Evolutionary conservation across 2,329 filamentous ascomycete genomes (phyloP).

Genomic region (Zopfia rhizophila): DNA sequence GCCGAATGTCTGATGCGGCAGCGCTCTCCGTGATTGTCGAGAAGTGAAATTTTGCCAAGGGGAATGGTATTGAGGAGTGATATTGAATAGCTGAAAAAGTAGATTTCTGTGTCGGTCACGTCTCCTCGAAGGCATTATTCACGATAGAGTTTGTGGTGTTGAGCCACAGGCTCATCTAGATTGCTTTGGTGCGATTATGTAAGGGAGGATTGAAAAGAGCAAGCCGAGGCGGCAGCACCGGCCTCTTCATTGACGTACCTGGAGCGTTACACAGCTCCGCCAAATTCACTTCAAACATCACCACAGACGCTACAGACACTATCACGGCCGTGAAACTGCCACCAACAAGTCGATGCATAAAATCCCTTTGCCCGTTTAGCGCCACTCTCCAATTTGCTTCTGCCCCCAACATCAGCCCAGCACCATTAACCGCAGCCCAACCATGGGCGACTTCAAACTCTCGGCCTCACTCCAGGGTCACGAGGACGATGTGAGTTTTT

Average conservation of each 20-base stretch:
- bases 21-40: too few species aligned
- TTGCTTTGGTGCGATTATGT: too few species aligned
- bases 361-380: slow-evolving; percentile 7
- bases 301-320: neutral
- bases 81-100: too few species aligned
- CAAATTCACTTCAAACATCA: neutral
- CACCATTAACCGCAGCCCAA: slow-evolving; percentile 24
- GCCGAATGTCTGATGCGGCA: too few species aligned
- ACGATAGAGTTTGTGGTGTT: too few species aligned
- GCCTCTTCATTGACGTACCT: neutral
- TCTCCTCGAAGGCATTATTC: too few species aligned
- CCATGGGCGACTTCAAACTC: slow-evolving; percentile 88
- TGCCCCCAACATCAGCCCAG: slow-evolving; percentile 21
- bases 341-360: slow-evolving; percentile 2
- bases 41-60: too few species aligned
- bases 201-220: too few species aligned
- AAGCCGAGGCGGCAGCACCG: too few species aligned
- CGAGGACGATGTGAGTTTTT: slow-evolving; percentile 83
- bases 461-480: slow-evolving; percentile 90
- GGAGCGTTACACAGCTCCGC: neutral
- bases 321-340: neutral
- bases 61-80: too few species aligned
- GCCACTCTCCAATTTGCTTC: slow-evolving; percentile 12
- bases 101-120: too few species aligned
- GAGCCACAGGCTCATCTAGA: too few species aligned